Evolutionary conservation across 2,329 filamentous ascomycete species (phyloP).

Genomic region (Calycina marina): DNA sequence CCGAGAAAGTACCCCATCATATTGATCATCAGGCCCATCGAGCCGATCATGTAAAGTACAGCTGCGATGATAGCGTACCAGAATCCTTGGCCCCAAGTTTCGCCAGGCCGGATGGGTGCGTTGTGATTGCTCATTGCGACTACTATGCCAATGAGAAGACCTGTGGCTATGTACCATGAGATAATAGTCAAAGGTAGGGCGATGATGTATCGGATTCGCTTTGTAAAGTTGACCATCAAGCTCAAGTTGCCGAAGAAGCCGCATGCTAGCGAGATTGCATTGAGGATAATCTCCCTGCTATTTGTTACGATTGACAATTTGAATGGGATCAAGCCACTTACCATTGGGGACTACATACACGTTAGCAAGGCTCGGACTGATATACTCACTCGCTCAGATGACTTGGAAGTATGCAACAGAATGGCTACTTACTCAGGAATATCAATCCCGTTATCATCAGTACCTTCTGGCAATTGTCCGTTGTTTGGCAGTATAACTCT

Average conservation of each 20-base stretch:
- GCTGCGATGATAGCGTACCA: conserved; percentile 56
- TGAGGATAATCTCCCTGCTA: conserved; percentile 47
- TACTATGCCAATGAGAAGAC: conserved; percentile 43
- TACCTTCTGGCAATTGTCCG: conserved; percentile 27
- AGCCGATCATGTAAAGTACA: conserved; percentile 45
- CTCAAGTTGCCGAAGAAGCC: conserved; percentile 55
- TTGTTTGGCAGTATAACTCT: conserved; percentile 33
- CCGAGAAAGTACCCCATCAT: conserved; percentile 56
- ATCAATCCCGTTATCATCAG: conserved; percentile 35
- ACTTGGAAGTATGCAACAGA: too few species aligned
- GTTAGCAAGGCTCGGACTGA: too few species aligned
- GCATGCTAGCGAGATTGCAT: conserved; percentile 46
- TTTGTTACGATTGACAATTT: too few species aligned
- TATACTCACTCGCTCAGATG: too few species aligned
- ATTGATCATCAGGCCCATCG: conserved; percentile 50
- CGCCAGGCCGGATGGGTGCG: conserved; percentile 29
- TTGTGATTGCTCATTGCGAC: conserved; percentile 40
- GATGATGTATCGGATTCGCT: conserved; percentile 49
- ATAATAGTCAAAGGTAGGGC: conserved; percentile 53
- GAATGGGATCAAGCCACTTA: too few species aligned
- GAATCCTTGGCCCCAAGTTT: conserved; percentile 50
- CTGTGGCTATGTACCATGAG: conserved; percentile 49
- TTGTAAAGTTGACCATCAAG: conserved; percentile 55
- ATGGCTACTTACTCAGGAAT: conserved; percentile 42
- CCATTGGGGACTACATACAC: too few species aligned